Evolutionary conservation across 305 asterid species (phyloP).

Genomic region (Solanum hybrid): DNA sequence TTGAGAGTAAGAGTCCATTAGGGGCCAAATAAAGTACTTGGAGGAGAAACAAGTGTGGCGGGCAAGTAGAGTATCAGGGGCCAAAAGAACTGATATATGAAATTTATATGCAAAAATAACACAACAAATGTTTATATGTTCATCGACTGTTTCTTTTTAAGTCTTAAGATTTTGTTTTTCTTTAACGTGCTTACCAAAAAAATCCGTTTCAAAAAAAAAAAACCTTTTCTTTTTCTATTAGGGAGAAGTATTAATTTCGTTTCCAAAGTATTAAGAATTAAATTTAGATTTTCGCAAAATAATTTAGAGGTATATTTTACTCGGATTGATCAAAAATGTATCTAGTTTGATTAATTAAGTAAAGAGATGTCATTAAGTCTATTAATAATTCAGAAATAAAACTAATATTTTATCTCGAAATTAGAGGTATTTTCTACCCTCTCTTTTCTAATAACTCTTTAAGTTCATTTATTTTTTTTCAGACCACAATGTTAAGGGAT

Average conservation of each 20-base stretch:
- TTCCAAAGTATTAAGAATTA: not conserved
- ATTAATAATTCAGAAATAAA: too few species aligned
- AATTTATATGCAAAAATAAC: not conserved
- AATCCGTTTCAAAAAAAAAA: not conserved
- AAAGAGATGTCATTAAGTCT: not conserved
- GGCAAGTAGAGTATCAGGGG: not conserved
- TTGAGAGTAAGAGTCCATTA: conserved; percentile 56
- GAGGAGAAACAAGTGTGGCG: not conserved
- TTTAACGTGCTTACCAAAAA: not conserved
- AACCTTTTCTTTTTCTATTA: too few species aligned
- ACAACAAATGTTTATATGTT: not conserved
- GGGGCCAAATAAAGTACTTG: not conserved
- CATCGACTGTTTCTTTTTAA: not conserved
- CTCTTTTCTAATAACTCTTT: not conserved
- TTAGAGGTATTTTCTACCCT: not conserved
- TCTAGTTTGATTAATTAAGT: not conserved
- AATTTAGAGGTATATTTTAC: too few species aligned
- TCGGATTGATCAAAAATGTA: too few species aligned
- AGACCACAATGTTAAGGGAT: not conserved
- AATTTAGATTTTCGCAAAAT: too few species aligned
- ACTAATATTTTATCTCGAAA: too few species aligned
- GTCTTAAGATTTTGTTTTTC: not conserved
- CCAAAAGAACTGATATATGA: not conserved
- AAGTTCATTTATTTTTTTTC: not conserved
- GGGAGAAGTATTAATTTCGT: not conserved